Percentiles rank a stretch among this genome's conserved stretches.
Conservation (phyloP, 768 basidiomycete genomes). For the Tulasnella sp. region DNA sequence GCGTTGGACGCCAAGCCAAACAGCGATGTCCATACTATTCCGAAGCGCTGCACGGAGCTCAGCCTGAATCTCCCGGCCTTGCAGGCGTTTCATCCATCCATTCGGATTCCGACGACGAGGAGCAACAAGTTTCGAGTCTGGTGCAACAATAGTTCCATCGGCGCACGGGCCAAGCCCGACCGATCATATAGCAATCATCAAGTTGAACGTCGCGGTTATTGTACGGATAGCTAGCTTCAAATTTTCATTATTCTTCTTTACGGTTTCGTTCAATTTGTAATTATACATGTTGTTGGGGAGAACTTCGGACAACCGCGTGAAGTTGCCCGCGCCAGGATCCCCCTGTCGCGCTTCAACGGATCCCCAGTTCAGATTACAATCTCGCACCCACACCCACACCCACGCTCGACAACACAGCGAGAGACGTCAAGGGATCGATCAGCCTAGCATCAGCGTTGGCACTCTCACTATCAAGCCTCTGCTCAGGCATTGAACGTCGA, state of each 20-base stretch:
- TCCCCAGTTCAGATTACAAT: slow-evolving; percentile 19
- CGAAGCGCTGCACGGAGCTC: not conserved
- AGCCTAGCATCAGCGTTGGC: not conserved
- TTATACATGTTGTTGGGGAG: slow-evolving; percentile 4
- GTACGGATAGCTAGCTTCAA: not conserved
- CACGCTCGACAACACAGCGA: slow-evolving; percentile 8
- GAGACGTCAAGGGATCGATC: not conserved
- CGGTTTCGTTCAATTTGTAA: not conserved
- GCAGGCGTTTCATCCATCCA: not conserved
- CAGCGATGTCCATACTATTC: slow-evolving; percentile 22
- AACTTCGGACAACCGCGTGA: slow-evolving; percentile 12
- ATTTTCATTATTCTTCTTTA: slow-evolving; percentile 12
- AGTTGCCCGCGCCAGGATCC: not conserved
- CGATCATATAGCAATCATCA: not conserved
- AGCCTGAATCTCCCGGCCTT: not conserved
- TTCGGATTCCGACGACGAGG: slow-evolving; percentile 22
- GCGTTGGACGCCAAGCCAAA: slow-evolving; percentile 20
- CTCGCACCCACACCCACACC: slow-evolving; percentile 19
- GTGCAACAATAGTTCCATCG: not conserved
- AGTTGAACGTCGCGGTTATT: not conserved
- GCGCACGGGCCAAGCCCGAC: not conserved
- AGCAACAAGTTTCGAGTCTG: not conserved
- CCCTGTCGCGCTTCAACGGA: slow-evolving; percentile 12
- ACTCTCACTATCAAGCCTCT: slow-evolving; percentile 2
- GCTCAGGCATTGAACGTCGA: not conserved